Base-by-base conservation (phyloP, 2,329 filamentous ascomycete species). In the Colletotrichum sp. region DNA sequence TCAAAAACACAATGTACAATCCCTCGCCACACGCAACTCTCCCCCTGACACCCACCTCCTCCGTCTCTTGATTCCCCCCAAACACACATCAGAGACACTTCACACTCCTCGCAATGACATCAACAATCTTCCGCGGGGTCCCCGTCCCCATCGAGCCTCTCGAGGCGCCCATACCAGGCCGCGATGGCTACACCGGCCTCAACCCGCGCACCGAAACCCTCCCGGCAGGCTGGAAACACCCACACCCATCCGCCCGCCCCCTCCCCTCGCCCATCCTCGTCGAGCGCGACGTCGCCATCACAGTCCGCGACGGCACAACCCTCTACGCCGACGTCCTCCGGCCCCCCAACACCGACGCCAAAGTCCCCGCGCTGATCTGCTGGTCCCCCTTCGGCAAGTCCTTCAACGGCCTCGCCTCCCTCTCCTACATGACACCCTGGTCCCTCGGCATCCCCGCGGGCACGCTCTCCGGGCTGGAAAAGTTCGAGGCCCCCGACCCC, bases 371-470 rank as follows among this genome's bases (percentile, higher is more conserved):
- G 2, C 80, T 89, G 28, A 77, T 89, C 2, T 82, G 81, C 65
- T 89, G 86, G 86, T 84, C 82, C 8, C 84, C 83, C 16, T 89
- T 86, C 74, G 88, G 88, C 24, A 89, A 89, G 77, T 85, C 86
- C 72, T 86, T 84, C 73, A 84, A 81, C 18, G 83, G 83, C 5
- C 77, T 87, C 16, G 79, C 82, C 21, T 85, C 85, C 80, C 80
- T 86, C 5, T 80, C 68, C 8, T 71, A 83, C 2, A 86, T 85
- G 79, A 83, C 81, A 2, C 80, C 82, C 6, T 85, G 83, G 83
- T 83, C 85, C 39, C 84, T 83, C 67, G 85, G 86, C 8, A 82
- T 88, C 3, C 80, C 81, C 6, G 71, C 77, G 34, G 66, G 57
- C 26, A 77, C 76, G 7, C 62, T 79, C 16, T 78, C 77, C 18